These are phyloP conservation scores for Zelopaecilomyces penicillatus DNA, from an alignment of 2,329 filamentous ascomycete species.

Conservation along the genomic window DNA sequence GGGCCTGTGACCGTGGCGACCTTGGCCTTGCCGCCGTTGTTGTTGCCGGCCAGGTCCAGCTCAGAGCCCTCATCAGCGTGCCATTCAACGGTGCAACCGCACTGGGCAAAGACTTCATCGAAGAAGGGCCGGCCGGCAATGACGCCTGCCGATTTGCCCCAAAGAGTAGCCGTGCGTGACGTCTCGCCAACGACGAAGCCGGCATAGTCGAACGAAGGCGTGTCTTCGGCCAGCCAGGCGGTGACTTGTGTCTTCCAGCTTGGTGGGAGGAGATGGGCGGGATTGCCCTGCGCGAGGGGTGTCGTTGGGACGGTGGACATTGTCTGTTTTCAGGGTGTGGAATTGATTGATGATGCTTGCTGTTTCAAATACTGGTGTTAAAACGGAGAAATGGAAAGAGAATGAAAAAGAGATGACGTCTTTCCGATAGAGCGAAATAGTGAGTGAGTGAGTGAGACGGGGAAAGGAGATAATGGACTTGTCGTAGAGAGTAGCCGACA, in stretches of 20 bases:
- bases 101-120: constrained; percentile 82
- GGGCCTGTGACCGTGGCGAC: constrained; percentile 82
- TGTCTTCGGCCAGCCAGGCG: constrained; percentile 90
- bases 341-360: too few relatives aligned
- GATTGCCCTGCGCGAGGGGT: constrained; percentile 19
- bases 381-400: too few relatives aligned
- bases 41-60: constrained; percentile 47
- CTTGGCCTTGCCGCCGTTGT: constrained; percentile 38
- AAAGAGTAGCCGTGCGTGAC: constrained; percentile 55
- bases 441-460: too few relatives aligned
- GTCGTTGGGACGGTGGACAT: too few relatives aligned
- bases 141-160: constrained; percentile 65
- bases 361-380: too few relatives aligned
- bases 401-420: too few relatives aligned
- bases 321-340: too few relatives aligned
- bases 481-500: too few relatives aligned
- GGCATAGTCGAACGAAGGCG: constrained; percentile 92
- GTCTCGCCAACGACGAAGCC: constrained; percentile 86
- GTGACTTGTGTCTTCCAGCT: constrained; percentile 76
- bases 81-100: constrained; percentile 90
- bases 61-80: constrained; percentile 65
- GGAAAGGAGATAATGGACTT: too few relatives aligned
- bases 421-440: too few relatives aligned
- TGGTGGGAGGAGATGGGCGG: constrained; percentile 67
- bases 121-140: constrained; percentile 92